Percentiles rank a stretch among this genome's conserved stretches.
Evolutionary conservation across 192 early-diverging fungal genomes (phyloP).

Genomic region (Jimgerdemannia flammicorona): DNA sequence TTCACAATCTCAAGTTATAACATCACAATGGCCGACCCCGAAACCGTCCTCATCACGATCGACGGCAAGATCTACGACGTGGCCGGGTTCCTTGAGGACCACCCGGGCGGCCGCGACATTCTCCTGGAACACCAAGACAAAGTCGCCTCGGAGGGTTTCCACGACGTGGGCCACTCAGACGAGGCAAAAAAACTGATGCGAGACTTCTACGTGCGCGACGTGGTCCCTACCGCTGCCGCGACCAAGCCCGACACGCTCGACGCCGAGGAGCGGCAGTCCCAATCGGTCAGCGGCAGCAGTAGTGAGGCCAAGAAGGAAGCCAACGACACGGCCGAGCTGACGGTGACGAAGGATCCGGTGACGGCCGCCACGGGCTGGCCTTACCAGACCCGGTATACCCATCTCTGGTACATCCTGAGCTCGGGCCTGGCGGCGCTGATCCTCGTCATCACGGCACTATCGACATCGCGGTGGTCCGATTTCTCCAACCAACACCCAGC

Average conservation of each 20-base stretch:
- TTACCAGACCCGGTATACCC: not conserved
- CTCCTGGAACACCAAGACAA: constrained; percentile 39
- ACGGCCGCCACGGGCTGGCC: no score
- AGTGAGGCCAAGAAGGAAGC: not conserved
- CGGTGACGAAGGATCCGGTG: no score
- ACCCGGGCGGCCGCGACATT: not conserved
- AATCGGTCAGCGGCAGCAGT: not conserved
- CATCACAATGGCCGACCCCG: not conserved
- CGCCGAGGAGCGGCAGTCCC: not conserved
- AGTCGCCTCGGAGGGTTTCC: constrained; percentile 89
- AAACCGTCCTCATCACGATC: not conserved
- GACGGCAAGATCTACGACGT: not conserved
- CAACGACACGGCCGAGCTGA: not conserved
- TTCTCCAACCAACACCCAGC: not conserved
- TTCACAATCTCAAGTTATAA: no score
- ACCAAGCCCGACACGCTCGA: not conserved
- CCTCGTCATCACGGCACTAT: not conserved
- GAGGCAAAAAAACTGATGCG: constrained; percentile 51
- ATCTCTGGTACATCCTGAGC: not conserved
- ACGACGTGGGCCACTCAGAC: constrained; percentile 94
- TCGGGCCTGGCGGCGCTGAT: not conserved
- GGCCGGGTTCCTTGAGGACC: not conserved
- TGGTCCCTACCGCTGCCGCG: not conserved
- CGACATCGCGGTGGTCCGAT: not conserved
- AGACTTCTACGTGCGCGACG: not conserved